Evolutionary conservation across 176 grass and related monocot genomes (phyloP), one percentile per base, ranked within the genome.

Genomic region (Phyllostachys edulis): DNA sequence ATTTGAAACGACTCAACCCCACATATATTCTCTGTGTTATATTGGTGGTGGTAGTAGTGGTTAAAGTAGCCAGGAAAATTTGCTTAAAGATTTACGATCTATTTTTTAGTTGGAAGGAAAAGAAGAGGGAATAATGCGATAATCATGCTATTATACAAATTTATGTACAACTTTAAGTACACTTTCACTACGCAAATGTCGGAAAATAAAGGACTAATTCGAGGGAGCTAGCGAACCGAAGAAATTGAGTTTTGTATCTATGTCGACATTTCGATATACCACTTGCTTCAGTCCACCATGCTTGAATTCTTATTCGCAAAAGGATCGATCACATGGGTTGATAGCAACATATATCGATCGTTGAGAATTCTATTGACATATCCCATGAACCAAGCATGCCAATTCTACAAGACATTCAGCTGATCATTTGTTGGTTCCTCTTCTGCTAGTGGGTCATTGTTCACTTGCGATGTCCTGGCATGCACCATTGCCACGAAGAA

Each of bases 1-100:
- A 84, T 80, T 80, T 90, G 80, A 90, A 75, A 90, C 79, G 79
- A 45, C 75, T 27, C 51, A 75, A 87, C 80, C 80, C 80, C 89
- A 69, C 74, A 84, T 68, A 90, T 83, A 79, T 87, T 75, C 84
- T 68, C 5, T 50, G 23, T 68, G 65, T 40, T 61, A 72, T 21
- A 67, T 50, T 66, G 67, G 74, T 79, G 36, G 29, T 49, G 73
- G 34, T 54, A 49, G 20, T 9, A 47, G 39, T 83, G 41, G 41
- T 77, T 86, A 55, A 80, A 85, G 77, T 66, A 76, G 36, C 51
- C 69, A 63, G 59, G 18, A 46, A 62, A 49, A 39, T 29, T 37
- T 85, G 23, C 36, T 67, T 67, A 15, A 44, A 40, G n/a, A 79
- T 60, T 66, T 15, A 32, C 49, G 49, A 27, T 26, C 21, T 47